Base-by-base conservation (phyloP, 495 filamentous ascomycete species). In the Aspergillus mulundensis region DNA sequence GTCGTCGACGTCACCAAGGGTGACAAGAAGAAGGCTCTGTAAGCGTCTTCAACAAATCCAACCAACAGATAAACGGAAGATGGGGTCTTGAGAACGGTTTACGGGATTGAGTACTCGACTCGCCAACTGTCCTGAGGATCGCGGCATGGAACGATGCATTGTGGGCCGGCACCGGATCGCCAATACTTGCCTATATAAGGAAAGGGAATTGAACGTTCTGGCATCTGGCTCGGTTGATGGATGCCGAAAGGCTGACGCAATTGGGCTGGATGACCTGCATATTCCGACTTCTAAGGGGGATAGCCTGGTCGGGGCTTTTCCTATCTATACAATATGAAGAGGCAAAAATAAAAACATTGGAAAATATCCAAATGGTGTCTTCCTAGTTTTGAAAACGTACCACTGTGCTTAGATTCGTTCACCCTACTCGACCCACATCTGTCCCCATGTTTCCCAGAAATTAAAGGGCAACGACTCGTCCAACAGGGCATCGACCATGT, bases 1-100 rank as follows among this genome's bases (percentile, higher is more conserved):
- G 88, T 90, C 67, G 82, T 78, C 68, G 88, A 92, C 62, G 86
- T 89, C 65, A 82, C 85, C 66, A 87, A 87, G 79, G 86, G 85
- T 72, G 83, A 82, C 68, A 82, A 83, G 75, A 87, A 84, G 79
- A 85, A 81, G 76, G 62, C 70, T 63, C 66, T 72, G 66, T 76
- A 76, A 74, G 74, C 69, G 36, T 50, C 50, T 53, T 59, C 49
- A 28, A 6, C 32, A 3, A 10, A 24, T 43, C 12, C 19, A 28
- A 28, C 25, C 3, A 28, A 21, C 28, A 51, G 59, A 66, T 63
- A 61, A 60, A 68, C 65, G 44, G 56, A 41, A 61, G 7, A n/a
- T 43, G 50, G 42, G 66, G 61, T 57, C 51, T 65, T 58, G 63
- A 66, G 61, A 62, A 68, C 57, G 66, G 61, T 57, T 59, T 50